These are phyloP conservation scores for Penicillium nucicola DNA, from an alignment of 495 filamentous ascomycete species.

Conservation along the genomic window DNA sequence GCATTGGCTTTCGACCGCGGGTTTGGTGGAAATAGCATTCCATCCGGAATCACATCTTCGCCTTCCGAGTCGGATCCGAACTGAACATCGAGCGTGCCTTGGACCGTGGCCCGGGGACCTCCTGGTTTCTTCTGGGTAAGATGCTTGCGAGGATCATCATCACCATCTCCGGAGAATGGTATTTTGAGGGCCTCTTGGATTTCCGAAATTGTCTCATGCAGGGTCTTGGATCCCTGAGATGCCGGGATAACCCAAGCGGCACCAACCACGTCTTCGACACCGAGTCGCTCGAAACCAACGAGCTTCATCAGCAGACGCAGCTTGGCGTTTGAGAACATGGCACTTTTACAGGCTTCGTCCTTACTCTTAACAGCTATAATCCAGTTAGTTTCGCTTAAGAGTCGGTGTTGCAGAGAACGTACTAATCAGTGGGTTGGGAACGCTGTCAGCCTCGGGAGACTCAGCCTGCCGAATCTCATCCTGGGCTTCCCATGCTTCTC, in stretches of 20 bases:
- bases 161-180: slow-evolving; percentile 67
- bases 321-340: slow-evolving; percentile 86
- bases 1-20: slow-evolving; percentile 43
- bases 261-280: slow-evolving; percentile 66
- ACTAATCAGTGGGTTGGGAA: slow-evolving; percentile 41
- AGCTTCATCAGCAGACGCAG: slow-evolving; percentile 83
- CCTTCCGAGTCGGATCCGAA: slow-evolving; percentile 65
- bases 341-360: slow-evolving; percentile 62
- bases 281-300: slow-evolving; percentile 66
- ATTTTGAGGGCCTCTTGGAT: slow-evolving; percentile 71
- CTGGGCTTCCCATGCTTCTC: slow-evolving; percentile 75
- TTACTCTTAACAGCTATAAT: slow-evolving; percentile 60
- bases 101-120: slow-evolving; percentile 37
- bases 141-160: slow-evolving; percentile 67
- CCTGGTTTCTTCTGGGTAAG: slow-evolving; percentile 65
- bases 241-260: slow-evolving; percentile 79
- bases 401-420: slow-evolving; percentile 15
- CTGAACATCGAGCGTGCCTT: slow-evolving; percentile 31
- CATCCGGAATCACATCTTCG: slow-evolving; percentile 54
- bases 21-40: slow-evolving; percentile 67
- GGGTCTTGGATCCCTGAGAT: slow-evolving; percentile 53
- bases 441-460: slow-evolving; percentile 32
- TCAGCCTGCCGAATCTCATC: slow-evolving; percentile 54
- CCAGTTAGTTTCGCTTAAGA: slow-evolving; percentile 16
- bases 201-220: slow-evolving; percentile 58